Conservation (phyloP, 441 rosid genomes). For the Euphorbia corollata region DNA sequence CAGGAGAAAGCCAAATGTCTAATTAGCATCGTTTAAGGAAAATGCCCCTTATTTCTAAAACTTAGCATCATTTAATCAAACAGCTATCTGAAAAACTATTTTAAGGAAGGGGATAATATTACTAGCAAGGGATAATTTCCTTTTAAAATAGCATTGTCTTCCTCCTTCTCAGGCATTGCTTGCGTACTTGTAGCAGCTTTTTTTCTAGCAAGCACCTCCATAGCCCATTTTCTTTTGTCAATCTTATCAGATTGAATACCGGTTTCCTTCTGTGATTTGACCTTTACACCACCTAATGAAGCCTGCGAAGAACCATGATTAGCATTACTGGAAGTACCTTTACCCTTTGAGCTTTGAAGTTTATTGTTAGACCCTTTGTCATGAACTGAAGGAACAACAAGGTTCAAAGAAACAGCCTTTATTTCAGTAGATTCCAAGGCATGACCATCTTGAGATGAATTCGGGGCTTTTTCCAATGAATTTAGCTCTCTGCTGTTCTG, state of each 20-base stretch:
- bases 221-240: conserved; percentile 94
- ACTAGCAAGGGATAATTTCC: conserved; percentile 85
- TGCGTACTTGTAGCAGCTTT: conserved; percentile 47
- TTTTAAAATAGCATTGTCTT: conserved; percentile 52
- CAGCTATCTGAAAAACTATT: conserved; percentile 5
- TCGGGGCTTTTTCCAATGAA: conserved; percentile 29
- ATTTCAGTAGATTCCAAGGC: conserved; percentile 31
- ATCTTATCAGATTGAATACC: conserved; percentile 42
- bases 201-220: conserved; percentile 93
- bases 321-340: conserved; percentile 31
- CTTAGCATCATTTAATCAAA: conserved; percentile 4
- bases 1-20: conserved; percentile 5
- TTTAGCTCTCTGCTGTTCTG: conserved; percentile 28
- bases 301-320: conserved; percentile 24
- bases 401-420: conserved; percentile 35
- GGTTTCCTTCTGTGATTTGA: conserved; percentile 34
- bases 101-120: conserved; percentile 14
- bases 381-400: conserved; percentile 24
- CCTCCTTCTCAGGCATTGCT: conserved; percentile 46
- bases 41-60: neutral
- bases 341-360: conserved; percentile 36
- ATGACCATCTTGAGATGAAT: conserved; percentile 27
- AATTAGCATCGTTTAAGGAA: conserved; percentile 20
- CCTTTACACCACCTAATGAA: conserved; percentile 30
- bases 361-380: conserved; percentile 40